A percentile compares a stretch with the other conserved stretches of the same genome.
phyloP scores from a whole-genome alignment of 169 alveolate species.

The Besnoitia besnoiti region DNA sequence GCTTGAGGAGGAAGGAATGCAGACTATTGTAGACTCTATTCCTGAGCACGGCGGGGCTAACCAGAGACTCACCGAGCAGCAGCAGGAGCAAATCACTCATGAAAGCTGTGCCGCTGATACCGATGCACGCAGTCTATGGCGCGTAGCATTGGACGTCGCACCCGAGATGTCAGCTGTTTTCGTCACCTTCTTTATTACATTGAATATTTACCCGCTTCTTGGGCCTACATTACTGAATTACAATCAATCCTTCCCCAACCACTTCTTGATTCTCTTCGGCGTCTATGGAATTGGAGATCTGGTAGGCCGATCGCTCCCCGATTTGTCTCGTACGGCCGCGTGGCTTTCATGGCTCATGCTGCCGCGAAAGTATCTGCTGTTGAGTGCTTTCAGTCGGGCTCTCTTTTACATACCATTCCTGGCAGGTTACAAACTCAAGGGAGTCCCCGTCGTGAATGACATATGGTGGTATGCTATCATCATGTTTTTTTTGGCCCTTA shows the following conservation, averaged over 20 bases:
- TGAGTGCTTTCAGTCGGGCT: constrained; percentile 26
- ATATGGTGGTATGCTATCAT: constrained; percentile 43
- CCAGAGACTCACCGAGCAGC: background rate
- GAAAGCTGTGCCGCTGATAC: background rate
- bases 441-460: constrained; percentile 45
- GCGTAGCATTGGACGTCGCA: background rate
- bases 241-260: constrained; percentile 21
- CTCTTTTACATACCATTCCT: constrained; percentile 50
- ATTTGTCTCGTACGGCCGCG: background rate
- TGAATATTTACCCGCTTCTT: constrained; percentile 46
- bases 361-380: constrained; percentile 42
- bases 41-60: background rate
- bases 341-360: constrained; percentile 31
- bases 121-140: background rate
- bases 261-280: constrained; percentile 46
- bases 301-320: constrained; percentile 46
- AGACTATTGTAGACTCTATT: background rate
- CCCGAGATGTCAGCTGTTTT: constrained; percentile 40
- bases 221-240: constrained; percentile 58
- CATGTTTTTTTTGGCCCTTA: constrained; percentile 43
- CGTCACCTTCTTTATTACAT: constrained; percentile 47
- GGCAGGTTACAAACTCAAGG: constrained; percentile 44
- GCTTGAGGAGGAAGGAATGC: background rate
- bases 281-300: constrained; percentile 52
- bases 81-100: background rate